Evolutionary conservation across 2,329 filamentous ascomycete species (phyloP), one percentile per base, ranked within the genome.

Genomic region (Xylariales sp.): DNA sequence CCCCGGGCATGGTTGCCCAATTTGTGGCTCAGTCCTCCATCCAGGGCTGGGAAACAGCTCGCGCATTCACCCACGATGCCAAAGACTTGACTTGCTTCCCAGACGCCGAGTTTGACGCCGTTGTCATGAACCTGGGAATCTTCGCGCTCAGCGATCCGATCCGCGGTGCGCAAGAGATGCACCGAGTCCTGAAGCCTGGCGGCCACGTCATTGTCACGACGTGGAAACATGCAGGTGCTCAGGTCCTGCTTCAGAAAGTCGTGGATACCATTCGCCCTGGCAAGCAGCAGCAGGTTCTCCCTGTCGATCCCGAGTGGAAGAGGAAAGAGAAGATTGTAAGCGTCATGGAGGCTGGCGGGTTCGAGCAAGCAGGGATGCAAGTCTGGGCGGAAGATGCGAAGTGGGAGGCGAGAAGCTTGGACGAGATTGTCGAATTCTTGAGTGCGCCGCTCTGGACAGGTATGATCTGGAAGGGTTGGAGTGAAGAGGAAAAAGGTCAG

Each of bases 81-180:
- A 40, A 48, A 24, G 50, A 51, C 35, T 47, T 56, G 12, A 40
- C 46, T 12, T 41, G 40, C 3, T 53, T 56, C 35, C 22, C 43
- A 4, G 46, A 53, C 25, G 44, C 22, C 9, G 32, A 45, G 1
- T 52, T 55, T 16, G 52, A 56, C 18, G 50, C 45, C 2, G 38
- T 55, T 2, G 33, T 53, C n/a, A 55, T 53, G 52, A 50, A 43
- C 11, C 29, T 53, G 14, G 50, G 50, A 4, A 49, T 56, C 19
- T 55, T 55, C 29, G 4, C 43, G 3, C 44, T 56, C 11, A 2
- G 9, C 10, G 45, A 55, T 19, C 42, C 51, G 4, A 38, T 44
- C 5, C 47, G 44, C 5, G 51, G 47, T 19, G 50, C 38, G 2
- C 27, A 43, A 7, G 53, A 56, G 46, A 56, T 56, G 43, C 22